Conservation (phyloP, 768 basidiomycete genomes). For the Lactarius sanguifluus region DNA sequence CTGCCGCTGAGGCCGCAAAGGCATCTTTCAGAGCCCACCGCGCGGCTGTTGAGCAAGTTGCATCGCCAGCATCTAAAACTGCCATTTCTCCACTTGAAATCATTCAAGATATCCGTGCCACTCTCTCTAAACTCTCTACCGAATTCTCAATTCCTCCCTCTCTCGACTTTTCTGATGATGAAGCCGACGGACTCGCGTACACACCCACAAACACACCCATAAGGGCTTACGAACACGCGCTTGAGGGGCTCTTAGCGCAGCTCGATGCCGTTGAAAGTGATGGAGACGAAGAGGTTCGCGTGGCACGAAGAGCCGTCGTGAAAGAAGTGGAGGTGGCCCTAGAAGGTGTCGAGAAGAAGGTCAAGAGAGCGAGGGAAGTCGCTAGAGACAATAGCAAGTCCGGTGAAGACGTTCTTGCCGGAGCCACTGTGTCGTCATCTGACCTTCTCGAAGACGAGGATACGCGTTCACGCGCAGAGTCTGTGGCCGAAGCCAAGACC, state of each 20-base stretch:
- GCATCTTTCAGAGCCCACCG: slow-evolving; percentile 27
- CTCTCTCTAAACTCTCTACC: slow-evolving; percentile 15
- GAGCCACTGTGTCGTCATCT: neutral
- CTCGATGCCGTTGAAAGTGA: slow-evolving; percentile 70
- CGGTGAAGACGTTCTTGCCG: neutral
- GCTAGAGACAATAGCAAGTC: neutral
- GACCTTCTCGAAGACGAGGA: neutral
- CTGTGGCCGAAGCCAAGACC: neutral
- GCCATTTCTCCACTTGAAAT: neutral
- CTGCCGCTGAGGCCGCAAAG: slow-evolving; percentile 18
- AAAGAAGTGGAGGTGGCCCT: slow-evolving; percentile 61
- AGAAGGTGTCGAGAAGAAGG: slow-evolving; percentile 45
- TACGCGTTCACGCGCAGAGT: neutral
- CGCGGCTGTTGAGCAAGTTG: neutral
- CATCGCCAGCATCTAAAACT: neutral
- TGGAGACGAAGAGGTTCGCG: slow-evolving; percentile 55
- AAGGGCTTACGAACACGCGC: slow-evolving; percentile 59
- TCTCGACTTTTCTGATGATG: slow-evolving; percentile 20
- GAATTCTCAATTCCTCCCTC: slow-evolving; percentile 19
- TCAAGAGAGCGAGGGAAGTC: slow-evolving; percentile 9
- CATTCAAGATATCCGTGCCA: slow-evolving; percentile 18
- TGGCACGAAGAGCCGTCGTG: slow-evolving; percentile 52
- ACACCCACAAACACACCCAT: slow-evolving; percentile 58
- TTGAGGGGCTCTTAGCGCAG: slow-evolving; percentile 60
- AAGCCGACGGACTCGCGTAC: slow-evolving; percentile 49